Evolutionary conservation across 2,329 filamentous ascomycete species (phyloP).

Genomic region (Mycogone perniciosa): DNA sequence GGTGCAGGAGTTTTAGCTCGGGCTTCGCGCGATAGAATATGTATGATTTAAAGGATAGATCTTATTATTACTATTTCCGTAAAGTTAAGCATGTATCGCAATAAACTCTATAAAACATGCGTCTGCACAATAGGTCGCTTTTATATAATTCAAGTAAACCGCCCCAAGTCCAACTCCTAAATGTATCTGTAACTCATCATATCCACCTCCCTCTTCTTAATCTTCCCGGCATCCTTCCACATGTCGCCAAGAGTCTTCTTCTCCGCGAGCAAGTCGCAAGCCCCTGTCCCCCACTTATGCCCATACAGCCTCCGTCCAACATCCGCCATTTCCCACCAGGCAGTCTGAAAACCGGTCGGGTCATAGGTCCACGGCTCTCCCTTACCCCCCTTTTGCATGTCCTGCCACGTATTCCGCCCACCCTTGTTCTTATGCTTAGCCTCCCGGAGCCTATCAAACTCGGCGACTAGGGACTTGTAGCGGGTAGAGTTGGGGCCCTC

Average conservation of each 20-base stretch:
- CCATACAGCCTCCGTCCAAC: background rate
- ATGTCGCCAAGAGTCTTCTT: background rate
- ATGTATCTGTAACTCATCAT: background rate
- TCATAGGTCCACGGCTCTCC: conserved; percentile 10
- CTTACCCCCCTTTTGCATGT: conserved; percentile 10
- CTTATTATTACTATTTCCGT: no score
- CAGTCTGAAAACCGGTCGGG: conserved; percentile 2
- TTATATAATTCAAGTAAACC: no score
- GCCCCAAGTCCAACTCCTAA: no score
- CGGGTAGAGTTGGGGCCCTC: conserved; percentile 3
- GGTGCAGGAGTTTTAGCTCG: no score
- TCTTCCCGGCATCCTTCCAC: conserved; percentile 1
- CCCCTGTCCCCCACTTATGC: background rate
- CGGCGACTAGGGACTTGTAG: background rate
- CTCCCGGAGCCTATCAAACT: conserved; percentile 5
- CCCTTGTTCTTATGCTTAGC: background rate
- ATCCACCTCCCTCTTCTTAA: background rate
- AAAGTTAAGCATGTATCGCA: no score
- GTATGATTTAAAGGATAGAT: no score
- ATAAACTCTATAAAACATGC: no score
- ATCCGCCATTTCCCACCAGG: conserved; percentile 10
- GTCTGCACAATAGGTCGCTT: no score
- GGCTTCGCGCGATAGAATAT: no score
- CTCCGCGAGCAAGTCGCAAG: background rate
- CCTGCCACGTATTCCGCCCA: conserved; percentile 9